Percentiles rank a stretch among this genome's conserved stretches.
These are phyloP conservation scores for Herpomyces periplanetae DNA, from an alignment of 2,329 filamentous ascomycete genomes.

Conservation along the genomic window DNA sequence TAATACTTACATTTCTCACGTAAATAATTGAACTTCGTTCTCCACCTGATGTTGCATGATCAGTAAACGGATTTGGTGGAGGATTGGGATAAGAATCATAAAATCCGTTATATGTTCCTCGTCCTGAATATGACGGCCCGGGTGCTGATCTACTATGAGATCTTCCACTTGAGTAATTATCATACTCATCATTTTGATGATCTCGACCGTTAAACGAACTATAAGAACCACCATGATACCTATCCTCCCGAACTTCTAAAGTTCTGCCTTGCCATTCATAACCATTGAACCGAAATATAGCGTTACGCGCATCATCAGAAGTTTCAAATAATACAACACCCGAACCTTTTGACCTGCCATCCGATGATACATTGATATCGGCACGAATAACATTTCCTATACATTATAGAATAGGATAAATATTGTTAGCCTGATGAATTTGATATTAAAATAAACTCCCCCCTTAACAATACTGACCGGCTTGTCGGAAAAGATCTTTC, in stretches of 20 bases:
- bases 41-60: constrained; percentile 50
- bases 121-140: no score
- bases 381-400: constrained; percentile 55
- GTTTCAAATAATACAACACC: constrained; percentile 90
- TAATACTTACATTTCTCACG: constrained; percentile 81
- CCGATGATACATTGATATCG: constrained; percentile 65
- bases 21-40: constrained; percentile 58
- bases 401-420: constrained; percentile 7
- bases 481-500: constrained; percentile 92
- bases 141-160: no score
- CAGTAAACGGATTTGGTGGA: constrained; percentile 63
- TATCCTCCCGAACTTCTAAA: constrained; percentile 80
- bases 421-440: constrained; percentile 3
- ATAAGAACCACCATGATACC: constrained; percentile 26
- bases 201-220: constrained; percentile 9
- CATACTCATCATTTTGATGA: no score
- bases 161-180: no score
- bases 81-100: no score
- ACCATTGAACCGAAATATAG: constrained; percentile 87
- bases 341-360: constrained; percentile 76
- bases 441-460: constrained; percentile 4
- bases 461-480: constrained; percentile 24
- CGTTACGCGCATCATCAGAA: constrained; percentile 68
- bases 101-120: no score
- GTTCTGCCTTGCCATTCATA: constrained; percentile 89